phyloP scores from a whole-genome alignment of 2,329 filamentous ascomycete species.

The Trichoderma endophyticum region DNA sequence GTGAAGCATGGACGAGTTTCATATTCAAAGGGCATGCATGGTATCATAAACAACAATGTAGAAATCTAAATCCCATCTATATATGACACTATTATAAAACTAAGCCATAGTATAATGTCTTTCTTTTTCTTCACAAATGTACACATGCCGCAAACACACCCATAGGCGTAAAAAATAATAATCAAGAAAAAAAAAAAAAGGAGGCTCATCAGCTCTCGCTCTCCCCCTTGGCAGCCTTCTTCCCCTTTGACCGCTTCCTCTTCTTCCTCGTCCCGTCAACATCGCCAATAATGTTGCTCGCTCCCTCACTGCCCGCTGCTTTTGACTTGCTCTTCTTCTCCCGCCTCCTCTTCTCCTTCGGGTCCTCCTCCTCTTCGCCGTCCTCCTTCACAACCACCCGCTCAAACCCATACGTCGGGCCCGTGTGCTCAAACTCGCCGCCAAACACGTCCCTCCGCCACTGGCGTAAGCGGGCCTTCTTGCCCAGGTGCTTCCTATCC shows the following conservation, averaged over 20 bases:
- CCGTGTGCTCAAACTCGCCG: constrained; percentile 52
- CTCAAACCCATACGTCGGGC: constrained; percentile 58
- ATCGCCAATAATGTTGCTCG: constrained; percentile 30
- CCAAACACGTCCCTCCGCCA: constrained; percentile 72
- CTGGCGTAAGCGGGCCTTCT: constrained; percentile 85
- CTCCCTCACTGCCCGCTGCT: constrained; percentile 24
- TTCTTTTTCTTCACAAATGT: neutral
- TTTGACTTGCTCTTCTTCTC: constrained; percentile 8
- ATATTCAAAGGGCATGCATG: neutral
- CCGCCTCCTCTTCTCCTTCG: constrained; percentile 17
- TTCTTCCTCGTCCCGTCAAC: constrained; percentile 39
- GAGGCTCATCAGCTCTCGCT: neutral
- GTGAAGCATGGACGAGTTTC: neutral
- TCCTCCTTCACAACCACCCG: constrained; percentile 30
- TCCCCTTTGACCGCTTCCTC: constrained; percentile 50
- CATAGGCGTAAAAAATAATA: neutral
- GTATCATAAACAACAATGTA: neutral
- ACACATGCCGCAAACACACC: neutral
- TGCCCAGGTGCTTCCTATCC: constrained; percentile 83
- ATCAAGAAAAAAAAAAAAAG: neutral
- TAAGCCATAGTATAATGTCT: neutral
- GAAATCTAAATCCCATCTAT: neutral
- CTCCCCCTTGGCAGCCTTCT: constrained; percentile 27
- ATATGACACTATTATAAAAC: neutral
- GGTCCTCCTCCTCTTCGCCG: constrained; percentile 14